phyloP scores from a whole-genome alignment of 2,329 filamentous ascomycete genomes.

The Plenodomus biglobosus region DNA sequence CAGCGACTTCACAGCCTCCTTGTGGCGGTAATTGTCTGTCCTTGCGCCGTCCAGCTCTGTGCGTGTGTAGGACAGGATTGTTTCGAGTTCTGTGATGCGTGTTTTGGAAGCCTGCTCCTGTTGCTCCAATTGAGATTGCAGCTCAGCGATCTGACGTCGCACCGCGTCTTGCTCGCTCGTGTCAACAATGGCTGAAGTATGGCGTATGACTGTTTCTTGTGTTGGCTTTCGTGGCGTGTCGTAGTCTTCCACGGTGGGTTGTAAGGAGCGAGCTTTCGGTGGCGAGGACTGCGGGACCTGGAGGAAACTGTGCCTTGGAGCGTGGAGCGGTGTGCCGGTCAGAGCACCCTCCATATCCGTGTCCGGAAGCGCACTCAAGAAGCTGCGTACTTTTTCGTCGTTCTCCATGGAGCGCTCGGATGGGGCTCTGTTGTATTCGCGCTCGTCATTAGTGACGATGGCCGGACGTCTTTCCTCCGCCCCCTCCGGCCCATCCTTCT shows the following conservation, averaged over 20 bases:
- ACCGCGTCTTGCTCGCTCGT: slow-evolving; percentile 14
- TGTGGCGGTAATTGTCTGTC: slow-evolving; percentile 34
- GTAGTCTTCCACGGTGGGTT: slow-evolving; percentile 42
- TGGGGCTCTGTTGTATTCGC: slow-evolving; percentile 20
- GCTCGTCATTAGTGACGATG: slow-evolving; percentile 17
- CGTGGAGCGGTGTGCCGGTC: slow-evolving; percentile 29
- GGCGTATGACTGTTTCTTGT: slow-evolving; percentile 40
- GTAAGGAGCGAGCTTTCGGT: slow-evolving; percentile 35
- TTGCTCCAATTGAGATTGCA: slow-evolving; percentile 29
- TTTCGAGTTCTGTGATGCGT: slow-evolving; percentile 41
- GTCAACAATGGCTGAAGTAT: slow-evolving; percentile 18
- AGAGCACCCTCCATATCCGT: slow-evolving; percentile 34
- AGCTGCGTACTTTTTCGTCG: slow-evolving; percentile 43
- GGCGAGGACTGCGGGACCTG: slow-evolving; percentile 30
- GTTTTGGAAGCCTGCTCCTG: slow-evolving; percentile 32
- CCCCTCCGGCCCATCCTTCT: slow-evolving; percentile 18
- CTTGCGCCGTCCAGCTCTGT: slow-evolving; percentile 36
- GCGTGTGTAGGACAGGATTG: slow-evolving; percentile 37
- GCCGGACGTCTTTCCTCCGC: slow-evolving; percentile 5
- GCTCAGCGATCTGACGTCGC: slow-evolving; percentile 22
- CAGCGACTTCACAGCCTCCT: slow-evolving; percentile 22
- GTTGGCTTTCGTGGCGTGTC: slow-evolving; percentile 42
- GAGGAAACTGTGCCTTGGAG: slow-evolving; percentile 28
- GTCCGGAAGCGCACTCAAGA: slow-evolving; percentile 42
- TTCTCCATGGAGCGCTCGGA: slow-evolving; percentile 42